phyloP scores from a whole-genome alignment of 163 green algal species.

The Prototheca cutis region DNA sequence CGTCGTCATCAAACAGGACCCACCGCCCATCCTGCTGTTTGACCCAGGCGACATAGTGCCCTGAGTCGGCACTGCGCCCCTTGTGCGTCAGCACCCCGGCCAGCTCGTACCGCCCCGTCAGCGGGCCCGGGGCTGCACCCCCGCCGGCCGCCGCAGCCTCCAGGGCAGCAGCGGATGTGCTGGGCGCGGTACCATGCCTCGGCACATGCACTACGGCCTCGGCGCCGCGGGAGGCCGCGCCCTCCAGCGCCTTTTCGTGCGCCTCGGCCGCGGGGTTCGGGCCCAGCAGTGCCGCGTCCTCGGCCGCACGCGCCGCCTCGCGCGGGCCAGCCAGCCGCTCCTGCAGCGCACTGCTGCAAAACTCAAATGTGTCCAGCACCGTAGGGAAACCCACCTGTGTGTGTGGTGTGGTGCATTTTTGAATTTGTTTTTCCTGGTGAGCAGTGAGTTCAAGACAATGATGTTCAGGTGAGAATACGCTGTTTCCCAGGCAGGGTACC shows the following conservation, averaged over 20 bases:
- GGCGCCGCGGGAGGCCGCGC: conserved; percentile 2
- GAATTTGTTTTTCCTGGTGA: too few species aligned
- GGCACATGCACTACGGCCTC: too few species aligned
- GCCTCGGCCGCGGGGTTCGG: conserved; percentile 30
- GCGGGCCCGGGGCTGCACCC: neutral
- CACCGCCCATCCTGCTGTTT: conserved; percentile 74
- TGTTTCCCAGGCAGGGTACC: too few species aligned
- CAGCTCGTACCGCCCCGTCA: conserved; percentile 82
- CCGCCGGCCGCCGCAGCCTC: neutral
- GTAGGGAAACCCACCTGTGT: conserved; percentile 81
- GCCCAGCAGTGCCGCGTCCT: too few species aligned
- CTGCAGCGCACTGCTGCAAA: conserved; percentile 73
- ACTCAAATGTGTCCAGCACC: conserved; percentile 87
- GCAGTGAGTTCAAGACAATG: too few species aligned
- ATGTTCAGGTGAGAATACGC: too few species aligned
- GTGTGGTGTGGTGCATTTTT: too few species aligned
- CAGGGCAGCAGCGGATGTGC: too few species aligned
- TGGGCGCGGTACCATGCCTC: too few species aligned
- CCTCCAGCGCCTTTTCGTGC: conserved; percentile 30
- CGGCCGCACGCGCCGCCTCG: conserved; percentile 28
- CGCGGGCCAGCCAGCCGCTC: conserved; percentile 52
- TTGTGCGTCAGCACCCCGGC: conserved; percentile 95
- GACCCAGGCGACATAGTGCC: conserved; percentile 95
- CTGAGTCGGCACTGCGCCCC: conserved; percentile 85
- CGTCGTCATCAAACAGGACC: conserved; percentile 92